Conservation (phyloP, 768 basidiomycete species). For the Solioccasus polychromus region DNA sequence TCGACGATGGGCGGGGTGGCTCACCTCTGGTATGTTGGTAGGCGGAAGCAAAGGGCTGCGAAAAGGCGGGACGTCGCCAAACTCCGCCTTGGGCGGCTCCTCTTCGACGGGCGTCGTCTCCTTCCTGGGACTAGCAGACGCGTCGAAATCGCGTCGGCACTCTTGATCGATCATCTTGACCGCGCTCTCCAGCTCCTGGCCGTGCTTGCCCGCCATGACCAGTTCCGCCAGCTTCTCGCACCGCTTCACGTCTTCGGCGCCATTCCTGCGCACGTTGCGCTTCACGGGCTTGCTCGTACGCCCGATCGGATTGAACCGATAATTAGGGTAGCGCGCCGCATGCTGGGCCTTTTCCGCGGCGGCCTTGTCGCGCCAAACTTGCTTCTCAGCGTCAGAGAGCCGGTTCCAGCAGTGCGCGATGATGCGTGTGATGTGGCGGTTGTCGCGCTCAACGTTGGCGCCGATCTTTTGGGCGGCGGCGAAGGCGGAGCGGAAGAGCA, state of each 20-base stretch:
- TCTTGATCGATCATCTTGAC: conserved; percentile 34
- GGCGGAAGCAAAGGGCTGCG: conserved; percentile 33
- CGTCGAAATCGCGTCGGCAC: neutral
- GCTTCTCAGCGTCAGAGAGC: conserved; percentile 48
- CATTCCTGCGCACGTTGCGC: conserved; percentile 52
- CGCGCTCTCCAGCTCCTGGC: conserved; percentile 45
- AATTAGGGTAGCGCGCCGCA: conserved; percentile 46
- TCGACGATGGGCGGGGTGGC: too few relatives aligned
- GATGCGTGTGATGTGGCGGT: conserved; percentile 57
- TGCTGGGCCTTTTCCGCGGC: conserved; percentile 52
- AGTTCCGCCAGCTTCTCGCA: conserved; percentile 50
- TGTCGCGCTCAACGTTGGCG: conserved; percentile 51
- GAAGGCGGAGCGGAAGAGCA: conserved; percentile 63
- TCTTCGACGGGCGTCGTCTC: neutral
- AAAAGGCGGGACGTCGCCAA: conserved; percentile 20
- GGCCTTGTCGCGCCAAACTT: conserved; percentile 49
- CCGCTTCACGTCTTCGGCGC: conserved; percentile 44
- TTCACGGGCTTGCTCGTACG: conserved; percentile 45
- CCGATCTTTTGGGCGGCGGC: conserved; percentile 49
- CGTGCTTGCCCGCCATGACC: conserved; percentile 48
- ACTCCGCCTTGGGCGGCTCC: neutral
- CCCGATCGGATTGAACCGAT: conserved; percentile 48
- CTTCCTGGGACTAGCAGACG: neutral
- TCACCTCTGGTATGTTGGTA: conserved; percentile 9
- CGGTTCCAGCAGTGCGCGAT: conserved; percentile 54